Conservation (phyloP, 208 protist genomes). For the Entamoeba moshkovskii region DNA sequence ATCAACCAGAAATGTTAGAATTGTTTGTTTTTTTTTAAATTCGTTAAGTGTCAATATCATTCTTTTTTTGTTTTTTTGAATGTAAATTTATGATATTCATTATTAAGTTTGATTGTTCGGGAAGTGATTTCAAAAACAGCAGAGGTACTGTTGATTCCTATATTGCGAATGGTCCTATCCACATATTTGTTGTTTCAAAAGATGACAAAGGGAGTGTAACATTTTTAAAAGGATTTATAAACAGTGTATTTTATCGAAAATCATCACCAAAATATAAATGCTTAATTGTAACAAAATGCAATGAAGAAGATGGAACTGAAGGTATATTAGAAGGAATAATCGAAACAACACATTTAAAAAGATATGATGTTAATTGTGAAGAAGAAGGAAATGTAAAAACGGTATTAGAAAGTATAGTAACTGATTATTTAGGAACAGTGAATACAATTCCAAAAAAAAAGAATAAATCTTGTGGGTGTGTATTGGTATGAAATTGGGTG, state of each 20-base stretch:
- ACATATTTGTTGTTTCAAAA: not conserved
- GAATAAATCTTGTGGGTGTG: too few species aligned
- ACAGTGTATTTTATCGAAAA: not conserved
- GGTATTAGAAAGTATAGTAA: too few species aligned
- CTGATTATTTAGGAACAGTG: too few species aligned
- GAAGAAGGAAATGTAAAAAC: not conserved
- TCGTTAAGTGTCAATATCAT: not conserved
- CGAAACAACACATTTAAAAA: not conserved
- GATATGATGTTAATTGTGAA: not conserved
- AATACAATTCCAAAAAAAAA: too few species aligned
- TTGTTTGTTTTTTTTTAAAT: not conserved
- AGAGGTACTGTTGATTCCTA: not conserved
- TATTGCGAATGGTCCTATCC: not conserved
- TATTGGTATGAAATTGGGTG: too few species aligned
- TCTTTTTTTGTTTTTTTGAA: too few species aligned
- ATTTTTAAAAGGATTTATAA: not conserved
- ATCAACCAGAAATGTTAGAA: not conserved
- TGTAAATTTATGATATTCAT: too few species aligned
- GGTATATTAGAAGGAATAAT: not conserved
- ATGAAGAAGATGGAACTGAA: not conserved
- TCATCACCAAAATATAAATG: not conserved
- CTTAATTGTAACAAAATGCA: not conserved
- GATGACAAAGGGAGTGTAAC: not conserved
- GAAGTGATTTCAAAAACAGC: not conserved
- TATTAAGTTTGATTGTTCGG: not conserved